Evolutionary conservation across 768 basidiomycete genomes (phyloP), one percentile per base, ranked within the genome.

Genomic region (Calocybe cyanea): DNA sequence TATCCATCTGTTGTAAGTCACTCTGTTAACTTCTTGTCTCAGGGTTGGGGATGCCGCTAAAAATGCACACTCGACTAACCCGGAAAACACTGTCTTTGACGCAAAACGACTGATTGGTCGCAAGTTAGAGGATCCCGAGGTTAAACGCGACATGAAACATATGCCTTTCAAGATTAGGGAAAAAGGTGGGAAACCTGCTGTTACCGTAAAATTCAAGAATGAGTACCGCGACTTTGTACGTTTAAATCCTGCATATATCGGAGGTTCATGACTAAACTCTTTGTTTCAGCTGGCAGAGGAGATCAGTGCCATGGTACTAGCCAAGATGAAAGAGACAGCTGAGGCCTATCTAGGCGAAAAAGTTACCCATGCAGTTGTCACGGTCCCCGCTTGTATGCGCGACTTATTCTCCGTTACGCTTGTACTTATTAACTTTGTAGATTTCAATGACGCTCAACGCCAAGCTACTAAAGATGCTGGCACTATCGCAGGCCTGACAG

Each of bases 271-370:
- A 23, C 21, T 23, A n/a, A 35, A 5, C 7, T 7, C 34, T 35
- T 14, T 7, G 7, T n/a, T n/a, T 14, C 5, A 92, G 91, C 84
- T 90, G 0, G 88, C 93, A 6, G 93, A 95, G 66, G 92, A 96
- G 70, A 83, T 98, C 56, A 88, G 84, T 34, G 93, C 95, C 47
- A 98, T 97, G 95, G 78, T 98, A 58, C 75, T 98, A 45, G 73
- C 67, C 49, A 98, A 97, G 78, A 97, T 98, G 95, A 97, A 96
- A 79, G 95, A 98, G 75, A 98, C 92, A 20, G 95, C 95, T 46
- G 95, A 97, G 77, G 88, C 93, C 14, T 97, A 95, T 71, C 87
- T 98, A 49, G 93, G 93, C 58, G 80, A 92, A 61, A 87, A 90
- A 67, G 93, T 98, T 63, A 92, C 92, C 49, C 91, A 98, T 66